A percentile compares a stretch with the other conserved stretches of the same genome.
These are phyloP conservation scores for Usnea hakonensis DNA, from an alignment of 495 filamentous ascomycete species.

Conservation along the genomic window DNA sequence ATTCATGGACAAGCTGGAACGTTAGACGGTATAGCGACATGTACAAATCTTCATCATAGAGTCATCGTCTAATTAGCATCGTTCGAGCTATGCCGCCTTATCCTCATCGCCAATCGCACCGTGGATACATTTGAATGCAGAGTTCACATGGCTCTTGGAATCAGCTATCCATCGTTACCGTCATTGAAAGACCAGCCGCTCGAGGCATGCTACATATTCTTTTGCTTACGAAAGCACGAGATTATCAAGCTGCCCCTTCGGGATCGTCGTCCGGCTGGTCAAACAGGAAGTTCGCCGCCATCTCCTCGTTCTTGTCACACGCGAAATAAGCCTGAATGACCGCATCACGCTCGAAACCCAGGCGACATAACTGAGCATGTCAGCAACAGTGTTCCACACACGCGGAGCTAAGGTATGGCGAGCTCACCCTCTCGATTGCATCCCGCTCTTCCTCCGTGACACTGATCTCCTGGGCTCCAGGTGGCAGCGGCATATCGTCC, in stretches of 20 bases:
- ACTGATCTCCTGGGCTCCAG: conserved; percentile 78
- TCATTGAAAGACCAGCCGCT: neutral
- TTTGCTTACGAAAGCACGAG: neutral
- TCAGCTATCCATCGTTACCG: neutral
- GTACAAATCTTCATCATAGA: neutral
- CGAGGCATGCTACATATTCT: neutral
- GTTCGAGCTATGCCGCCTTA: neutral
- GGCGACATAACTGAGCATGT: conserved; percentile 64
- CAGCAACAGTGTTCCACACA: conserved; percentile 25
- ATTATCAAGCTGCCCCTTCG: conserved; percentile 29
- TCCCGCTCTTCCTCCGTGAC: conserved; percentile 95
- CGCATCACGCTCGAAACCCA: conserved; percentile 86
- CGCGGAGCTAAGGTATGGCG: neutral
- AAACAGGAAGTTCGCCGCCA: conserved; percentile 95
- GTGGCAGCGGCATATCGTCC: conserved; percentile 67
- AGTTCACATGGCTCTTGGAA: neutral
- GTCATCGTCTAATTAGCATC: neutral
- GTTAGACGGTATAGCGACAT: neutral
- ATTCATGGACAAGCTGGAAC: neutral
- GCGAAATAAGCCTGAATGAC: conserved; percentile 99
- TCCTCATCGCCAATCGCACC: neutral
- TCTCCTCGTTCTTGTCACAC: conserved; percentile 98
- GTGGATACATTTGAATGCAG: neutral
- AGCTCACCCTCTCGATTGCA: conserved; percentile 87
- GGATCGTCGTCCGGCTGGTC: conserved; percentile 90